These are phyloP conservation scores for Pulveroboletus frians DNA, from an alignment of 768 basidiomycete species.

Conservation along the genomic window DNA sequence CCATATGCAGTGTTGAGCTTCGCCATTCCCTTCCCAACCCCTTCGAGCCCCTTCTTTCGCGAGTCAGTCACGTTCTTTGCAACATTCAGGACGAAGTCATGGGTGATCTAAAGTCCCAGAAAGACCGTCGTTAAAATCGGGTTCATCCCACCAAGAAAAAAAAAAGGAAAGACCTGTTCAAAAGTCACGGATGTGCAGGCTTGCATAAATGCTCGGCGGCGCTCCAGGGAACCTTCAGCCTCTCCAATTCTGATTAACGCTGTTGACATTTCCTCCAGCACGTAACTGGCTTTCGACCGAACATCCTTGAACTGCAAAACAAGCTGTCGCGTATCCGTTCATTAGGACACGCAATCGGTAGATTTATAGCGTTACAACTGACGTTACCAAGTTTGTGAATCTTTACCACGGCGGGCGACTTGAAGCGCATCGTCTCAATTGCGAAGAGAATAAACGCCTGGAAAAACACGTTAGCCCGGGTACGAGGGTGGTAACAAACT, in stretches of 20 bases:
- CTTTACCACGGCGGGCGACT: slow-evolving; percentile 61
- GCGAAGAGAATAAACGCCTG: slow-evolving; percentile 71
- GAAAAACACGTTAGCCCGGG: slow-evolving; percentile 1
- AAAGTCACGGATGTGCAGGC: slow-evolving; percentile 41
- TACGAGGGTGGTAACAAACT: background rate
- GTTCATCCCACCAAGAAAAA: background rate
- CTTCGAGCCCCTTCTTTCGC: slow-evolving; percentile 66
- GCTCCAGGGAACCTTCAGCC: slow-evolving; percentile 46
- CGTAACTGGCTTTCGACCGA: slow-evolving; percentile 45
- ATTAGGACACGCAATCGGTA: background rate
- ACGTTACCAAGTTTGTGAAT: slow-evolving; percentile 70
- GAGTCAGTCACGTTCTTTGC: slow-evolving; percentile 66
- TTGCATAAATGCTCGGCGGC: slow-evolving; percentile 48
- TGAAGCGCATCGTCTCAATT: slow-evolving; percentile 71
- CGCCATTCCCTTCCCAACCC: slow-evolving; percentile 64
- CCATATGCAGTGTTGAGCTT: slow-evolving; percentile 44
- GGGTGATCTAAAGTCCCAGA: slow-evolving; percentile 45
- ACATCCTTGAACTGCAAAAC: slow-evolving; percentile 61
- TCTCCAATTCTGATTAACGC: slow-evolving; percentile 48
- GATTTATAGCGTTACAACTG: slow-evolving; percentile 22
- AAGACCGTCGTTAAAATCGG: background rate
- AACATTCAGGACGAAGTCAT: slow-evolving; percentile 56
- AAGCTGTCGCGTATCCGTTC: slow-evolving; percentile 40
- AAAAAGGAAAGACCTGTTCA: slow-evolving; percentile 28
- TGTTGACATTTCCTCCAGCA: slow-evolving; percentile 55